Evolutionary conservation across 179 eudicot genomes (phyloP).

Genomic region (Vitellaria paradoxa): DNA sequence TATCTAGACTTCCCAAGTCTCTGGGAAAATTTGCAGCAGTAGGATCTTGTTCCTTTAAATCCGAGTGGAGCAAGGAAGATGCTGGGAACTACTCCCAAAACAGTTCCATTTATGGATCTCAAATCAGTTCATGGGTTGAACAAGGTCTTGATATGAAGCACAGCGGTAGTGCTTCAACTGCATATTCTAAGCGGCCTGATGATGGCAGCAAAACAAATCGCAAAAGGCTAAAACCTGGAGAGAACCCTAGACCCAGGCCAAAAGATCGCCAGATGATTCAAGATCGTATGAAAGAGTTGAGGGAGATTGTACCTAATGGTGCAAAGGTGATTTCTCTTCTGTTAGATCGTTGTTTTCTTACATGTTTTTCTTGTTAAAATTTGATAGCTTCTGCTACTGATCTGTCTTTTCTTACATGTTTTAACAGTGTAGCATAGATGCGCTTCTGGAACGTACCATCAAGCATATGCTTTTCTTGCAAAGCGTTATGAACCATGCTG

Average conservation of each 20-base stretch:
- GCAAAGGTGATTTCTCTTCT: constrained; percentile 60
- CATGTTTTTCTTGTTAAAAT: background rate
- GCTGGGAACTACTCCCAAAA: constrained; percentile 39
- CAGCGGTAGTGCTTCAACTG: constrained; percentile 53
- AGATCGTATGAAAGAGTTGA: constrained; percentile 94
- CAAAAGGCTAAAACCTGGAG: constrained; percentile 90
- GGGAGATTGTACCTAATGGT: constrained; percentile 91
- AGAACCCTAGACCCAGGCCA: constrained; percentile 91
- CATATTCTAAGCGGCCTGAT: constrained; percentile 65
- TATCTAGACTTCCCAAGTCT: constrained; percentile 47
- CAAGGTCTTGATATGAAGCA: constrained; percentile 44
- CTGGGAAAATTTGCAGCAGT: constrained; percentile 36
- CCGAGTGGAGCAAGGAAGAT: constrained; percentile 49
- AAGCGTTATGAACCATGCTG: constrained; percentile 86
- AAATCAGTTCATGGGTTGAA: constrained; percentile 74
- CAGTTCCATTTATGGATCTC: constrained; percentile 67
- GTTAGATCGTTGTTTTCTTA: background rate
- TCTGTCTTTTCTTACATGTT: constrained; percentile 8
- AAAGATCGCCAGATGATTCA: constrained; percentile 99
- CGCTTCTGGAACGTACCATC: constrained; percentile 89
- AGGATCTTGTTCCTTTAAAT: constrained; percentile 36
- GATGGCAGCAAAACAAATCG: constrained; percentile 55
- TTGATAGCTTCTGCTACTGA: constrained; percentile 14
- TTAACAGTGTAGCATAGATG: constrained; percentile 96
- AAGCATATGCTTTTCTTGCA: constrained; percentile 97